Evolutionary conservation across 305 asterid genomes (phyloP).

Genomic region (Fraxinus ornus): DNA sequence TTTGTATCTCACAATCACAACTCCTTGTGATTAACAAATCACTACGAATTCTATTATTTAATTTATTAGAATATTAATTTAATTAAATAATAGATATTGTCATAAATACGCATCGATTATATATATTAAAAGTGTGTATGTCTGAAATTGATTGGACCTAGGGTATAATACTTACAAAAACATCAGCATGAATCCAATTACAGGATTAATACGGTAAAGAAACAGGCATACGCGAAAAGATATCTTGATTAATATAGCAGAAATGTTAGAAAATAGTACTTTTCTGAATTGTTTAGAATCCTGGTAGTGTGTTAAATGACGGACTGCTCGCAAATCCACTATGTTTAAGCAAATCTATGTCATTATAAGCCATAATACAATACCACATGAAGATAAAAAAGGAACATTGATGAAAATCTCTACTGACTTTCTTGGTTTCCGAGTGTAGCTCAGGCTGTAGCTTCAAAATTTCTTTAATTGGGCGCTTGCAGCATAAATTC

Average conservation of each 20-base stretch:
- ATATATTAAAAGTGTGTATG: too few relatives aligned
- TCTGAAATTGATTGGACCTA: conserved; percentile 16
- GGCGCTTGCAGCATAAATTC: conserved; percentile 57
- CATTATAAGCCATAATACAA: too few relatives aligned
- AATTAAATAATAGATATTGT: too few relatives aligned
- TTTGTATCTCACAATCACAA: too few relatives aligned
- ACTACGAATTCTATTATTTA: too few relatives aligned
- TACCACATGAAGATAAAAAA: background rate
- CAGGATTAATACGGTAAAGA: background rate
- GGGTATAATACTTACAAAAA: too few relatives aligned
- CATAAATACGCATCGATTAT: too few relatives aligned
- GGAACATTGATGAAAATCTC: conserved; percentile 11
- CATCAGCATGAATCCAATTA: background rate
- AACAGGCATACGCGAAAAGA: background rate
- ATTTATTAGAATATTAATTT: too few relatives aligned
- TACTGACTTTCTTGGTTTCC: conserved; percentile 72
- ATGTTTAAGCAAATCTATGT: conserved; percentile 41
- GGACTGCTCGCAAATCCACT: conserved; percentile 67
- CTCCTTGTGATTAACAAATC: too few relatives aligned
- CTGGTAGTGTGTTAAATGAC: conserved; percentile 56
- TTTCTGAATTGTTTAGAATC: conserved; percentile 53
- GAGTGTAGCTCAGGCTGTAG: conserved; percentile 91
- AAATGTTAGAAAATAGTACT: conserved; percentile 39
- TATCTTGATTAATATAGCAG: background rate
- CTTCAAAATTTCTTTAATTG: conserved; percentile 76